Evolutionary conservation across 257 asterid species (phyloP).

Genomic region (Ballota nigra): DNA sequence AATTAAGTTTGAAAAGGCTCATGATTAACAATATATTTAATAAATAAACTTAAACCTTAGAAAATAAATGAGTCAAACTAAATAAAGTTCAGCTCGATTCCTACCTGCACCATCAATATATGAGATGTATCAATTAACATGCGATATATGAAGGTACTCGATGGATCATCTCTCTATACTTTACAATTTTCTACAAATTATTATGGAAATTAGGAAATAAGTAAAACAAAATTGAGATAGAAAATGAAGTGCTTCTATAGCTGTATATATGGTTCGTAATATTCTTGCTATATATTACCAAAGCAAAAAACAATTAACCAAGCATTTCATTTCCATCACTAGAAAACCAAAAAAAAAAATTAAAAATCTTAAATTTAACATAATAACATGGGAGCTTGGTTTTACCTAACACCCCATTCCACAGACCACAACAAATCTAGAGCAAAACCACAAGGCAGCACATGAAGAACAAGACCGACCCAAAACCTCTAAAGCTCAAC

Average conservation of each 20-base stretch:
- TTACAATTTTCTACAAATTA: neutral
- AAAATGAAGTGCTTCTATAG: neutral
- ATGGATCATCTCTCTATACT: neutral
- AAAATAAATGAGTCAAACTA: no score
- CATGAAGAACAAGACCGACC: neutral
- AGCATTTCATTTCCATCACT: neutral
- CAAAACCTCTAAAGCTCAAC: conserved; percentile 11
- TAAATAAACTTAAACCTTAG: no score
- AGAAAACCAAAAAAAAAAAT: neutral
- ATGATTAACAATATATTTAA: no score
- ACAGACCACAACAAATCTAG: neutral
- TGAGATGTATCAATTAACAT: no score
- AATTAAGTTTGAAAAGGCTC: no score
- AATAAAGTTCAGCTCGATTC: no score
- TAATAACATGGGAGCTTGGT: conserved; percentile 26
- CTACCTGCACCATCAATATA: no score
- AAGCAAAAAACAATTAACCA: neutral
- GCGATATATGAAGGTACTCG: no score
- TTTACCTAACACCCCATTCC: conserved; percentile 14
- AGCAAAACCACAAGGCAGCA: conserved; percentile 10
- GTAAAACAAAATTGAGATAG: neutral
- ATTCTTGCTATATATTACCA: neutral
- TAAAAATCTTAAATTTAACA: neutral
- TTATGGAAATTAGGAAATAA: neutral
- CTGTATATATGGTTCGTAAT: neutral